A percentile compares a stretch with the other conserved stretches of the same genome.
Conservation (phyloP, 1,139 yeast genomes). For the Candida sp. region DNA sequence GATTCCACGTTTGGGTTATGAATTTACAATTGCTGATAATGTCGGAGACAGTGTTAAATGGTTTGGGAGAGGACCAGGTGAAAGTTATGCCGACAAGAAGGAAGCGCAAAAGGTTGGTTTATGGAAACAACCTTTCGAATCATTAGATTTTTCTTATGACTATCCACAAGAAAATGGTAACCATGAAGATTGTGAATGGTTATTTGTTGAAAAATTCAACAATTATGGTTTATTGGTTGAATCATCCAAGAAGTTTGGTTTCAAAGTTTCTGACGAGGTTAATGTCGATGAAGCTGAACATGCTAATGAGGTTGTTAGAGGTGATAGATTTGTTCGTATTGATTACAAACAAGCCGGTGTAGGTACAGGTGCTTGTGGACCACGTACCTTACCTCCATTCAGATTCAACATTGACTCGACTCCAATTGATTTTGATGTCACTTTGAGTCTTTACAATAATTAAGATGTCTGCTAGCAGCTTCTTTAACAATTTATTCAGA, state of each 20-base stretch:
- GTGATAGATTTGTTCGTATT: constrained; percentile 17
- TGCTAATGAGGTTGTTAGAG: constrained; percentile 18
- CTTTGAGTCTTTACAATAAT: not conserved
- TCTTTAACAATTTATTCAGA: too few relatives aligned
- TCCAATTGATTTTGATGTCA: constrained; percentile 1
- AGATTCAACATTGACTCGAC: constrained; percentile 10
- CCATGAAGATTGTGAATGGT: constrained; percentile 26
- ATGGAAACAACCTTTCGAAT: constrained; percentile 9
- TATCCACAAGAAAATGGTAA: constrained; percentile 36
- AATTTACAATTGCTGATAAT: constrained; percentile 9
- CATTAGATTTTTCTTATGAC: constrained; percentile 21
- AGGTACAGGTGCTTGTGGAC: constrained; percentile 33
- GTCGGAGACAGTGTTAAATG: constrained; percentile 15
- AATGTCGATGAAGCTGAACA: constrained; percentile 22
- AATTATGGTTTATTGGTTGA: constrained; percentile 4
- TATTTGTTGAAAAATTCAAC: constrained; percentile 7
- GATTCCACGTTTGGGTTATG: constrained; percentile 14
- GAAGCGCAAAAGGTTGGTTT: constrained; percentile 21
- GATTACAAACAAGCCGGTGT: constrained; percentile 30
- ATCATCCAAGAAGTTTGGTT: constrained; percentile 9
- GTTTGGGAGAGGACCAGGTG: constrained; percentile 33
- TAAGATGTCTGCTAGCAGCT: too few relatives aligned
- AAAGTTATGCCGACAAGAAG: constrained; percentile 27
- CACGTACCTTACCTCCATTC: constrained; percentile 19
- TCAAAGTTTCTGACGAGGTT: constrained; percentile 17